phyloP scores from a whole-genome alignment of 495 filamentous ascomycete species.

The Apodospora peruviana region DNA sequence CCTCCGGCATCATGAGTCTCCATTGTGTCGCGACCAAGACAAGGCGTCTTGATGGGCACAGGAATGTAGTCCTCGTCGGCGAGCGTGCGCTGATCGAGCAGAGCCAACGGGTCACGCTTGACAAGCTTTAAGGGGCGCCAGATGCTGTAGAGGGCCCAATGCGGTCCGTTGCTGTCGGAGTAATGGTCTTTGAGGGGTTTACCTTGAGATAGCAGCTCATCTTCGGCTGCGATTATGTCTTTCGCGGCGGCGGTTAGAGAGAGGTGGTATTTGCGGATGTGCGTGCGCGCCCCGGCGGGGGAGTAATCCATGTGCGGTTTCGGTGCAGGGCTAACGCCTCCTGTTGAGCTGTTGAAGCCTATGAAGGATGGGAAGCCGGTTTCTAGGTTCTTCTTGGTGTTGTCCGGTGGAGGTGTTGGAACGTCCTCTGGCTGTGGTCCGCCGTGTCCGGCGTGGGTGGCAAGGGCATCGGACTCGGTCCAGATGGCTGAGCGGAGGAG shows the following conservation, averaged over 20 bases:
- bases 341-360: constrained; percentile 4
- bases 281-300: constrained; percentile 6
- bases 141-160: constrained; percentile 12
- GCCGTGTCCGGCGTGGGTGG: not conserved
- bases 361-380: constrained; percentile 9
- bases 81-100: constrained; percentile 4
- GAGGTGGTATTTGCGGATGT: constrained; percentile 5
- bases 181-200: not conserved
- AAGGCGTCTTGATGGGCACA: not conserved
- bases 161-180: not conserved
- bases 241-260: not conserved
- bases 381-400: not conserved
- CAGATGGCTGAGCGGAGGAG: not conserved
- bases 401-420: not conserved
- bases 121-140: constrained; percentile 15
- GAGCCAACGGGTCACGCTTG: constrained; percentile 8
- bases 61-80: not conserved
- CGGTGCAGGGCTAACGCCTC: constrained; percentile 8
- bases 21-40: constrained; percentile 1
- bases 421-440: constrained; percentile 1
- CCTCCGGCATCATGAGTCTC: constrained; percentile 3
- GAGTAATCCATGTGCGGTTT: constrained; percentile 14
- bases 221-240: constrained; percentile 9
- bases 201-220: not conserved
- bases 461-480: not conserved